These are phyloP conservation scores for Biscogniauxia mediterranea DNA, from an alignment of 2,329 filamentous ascomycete genomes.

Conservation along the genomic window DNA sequence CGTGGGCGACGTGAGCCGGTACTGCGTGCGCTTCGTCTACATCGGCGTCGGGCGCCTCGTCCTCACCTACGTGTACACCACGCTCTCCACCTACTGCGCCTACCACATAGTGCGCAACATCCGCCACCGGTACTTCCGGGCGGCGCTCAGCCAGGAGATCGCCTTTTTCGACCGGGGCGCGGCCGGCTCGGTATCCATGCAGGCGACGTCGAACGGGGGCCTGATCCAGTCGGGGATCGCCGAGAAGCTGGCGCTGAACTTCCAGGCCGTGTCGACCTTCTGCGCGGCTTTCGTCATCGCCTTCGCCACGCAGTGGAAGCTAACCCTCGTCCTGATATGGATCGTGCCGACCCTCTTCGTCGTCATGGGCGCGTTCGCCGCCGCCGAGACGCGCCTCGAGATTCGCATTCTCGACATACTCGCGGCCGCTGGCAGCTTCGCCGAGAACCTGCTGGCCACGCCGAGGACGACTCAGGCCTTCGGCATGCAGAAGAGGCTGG, in stretches of 20 bases:
- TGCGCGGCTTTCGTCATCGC: constrained; percentile 39
- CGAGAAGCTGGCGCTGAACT: constrained; percentile 40
- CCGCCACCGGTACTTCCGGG: constrained; percentile 41
- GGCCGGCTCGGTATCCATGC: constrained; percentile 33
- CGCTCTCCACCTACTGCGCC: constrained; percentile 42
- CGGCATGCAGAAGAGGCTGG: constrained; percentile 38
- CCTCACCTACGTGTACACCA: constrained; percentile 26
- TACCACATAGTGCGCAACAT: constrained; percentile 40
- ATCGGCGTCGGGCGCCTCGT: constrained; percentile 24
- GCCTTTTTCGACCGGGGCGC: constrained; percentile 37
- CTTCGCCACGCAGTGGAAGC: constrained; percentile 42
- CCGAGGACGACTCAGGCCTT: constrained; percentile 44
- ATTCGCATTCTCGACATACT: constrained; percentile 33
- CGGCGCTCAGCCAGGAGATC: constrained; percentile 41
- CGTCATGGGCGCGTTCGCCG: constrained; percentile 1
- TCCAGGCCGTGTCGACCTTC: constrained; percentile 40
- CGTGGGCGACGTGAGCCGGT: background rate
- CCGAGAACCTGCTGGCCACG: constrained; percentile 38
- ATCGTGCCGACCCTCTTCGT: constrained; percentile 9
- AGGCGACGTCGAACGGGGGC: constrained; percentile 45
- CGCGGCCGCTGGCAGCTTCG: constrained; percentile 35
- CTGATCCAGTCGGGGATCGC: constrained; percentile 41
- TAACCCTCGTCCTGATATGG: constrained; percentile 37
- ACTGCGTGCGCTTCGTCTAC: constrained; percentile 21
- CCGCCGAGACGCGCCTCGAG: constrained; percentile 23